These are phyloP conservation scores for Talaromyces albobiverticillius DNA, from an alignment of 2,329 filamentous ascomycete genomes.

Conservation along the genomic window DNA sequence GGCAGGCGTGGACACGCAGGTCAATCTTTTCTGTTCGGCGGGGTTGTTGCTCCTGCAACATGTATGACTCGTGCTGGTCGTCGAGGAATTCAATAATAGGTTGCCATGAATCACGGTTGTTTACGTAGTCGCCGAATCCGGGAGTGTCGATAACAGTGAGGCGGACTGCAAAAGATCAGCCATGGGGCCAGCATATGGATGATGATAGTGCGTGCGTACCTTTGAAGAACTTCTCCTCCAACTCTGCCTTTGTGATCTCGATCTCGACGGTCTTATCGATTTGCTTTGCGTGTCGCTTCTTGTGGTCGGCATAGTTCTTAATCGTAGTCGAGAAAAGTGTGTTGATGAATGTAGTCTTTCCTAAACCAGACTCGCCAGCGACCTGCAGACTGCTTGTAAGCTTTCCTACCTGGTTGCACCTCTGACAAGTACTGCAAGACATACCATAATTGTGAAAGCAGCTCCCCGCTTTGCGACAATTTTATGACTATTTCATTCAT, in stretches of 20 bases:
- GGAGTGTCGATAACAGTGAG: conserved; percentile 98
- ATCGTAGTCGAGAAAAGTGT: conserved; percentile 99
- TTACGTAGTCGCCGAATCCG: conserved; percentile 99
- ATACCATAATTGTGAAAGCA: conserved; percentile 98
- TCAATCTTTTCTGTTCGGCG: conserved; percentile 98
- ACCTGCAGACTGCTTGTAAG: conserved; percentile 57
- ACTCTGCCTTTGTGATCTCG: conserved; percentile 98
- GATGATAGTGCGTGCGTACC: conserved; percentile 56
- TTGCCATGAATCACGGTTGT: conserved; percentile 99
- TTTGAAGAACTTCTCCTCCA: conserved; percentile 99
- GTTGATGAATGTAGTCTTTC: conserved; percentile 99
- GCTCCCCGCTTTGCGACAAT: conserved; percentile 82
- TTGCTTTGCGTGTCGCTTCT: conserved; percentile 98
- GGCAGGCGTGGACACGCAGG: conserved; percentile 93
- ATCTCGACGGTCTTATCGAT: conserved; percentile 99
- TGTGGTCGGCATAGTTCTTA: conserved; percentile 99
- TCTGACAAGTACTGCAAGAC: conserved; percentile 22
- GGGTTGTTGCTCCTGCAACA: conserved; percentile 99
- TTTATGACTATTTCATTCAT: conserved; percentile 56
- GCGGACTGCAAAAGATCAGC: conserved; percentile 62
- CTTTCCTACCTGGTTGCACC: not conserved
- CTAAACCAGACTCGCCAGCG: conserved; percentile 95
- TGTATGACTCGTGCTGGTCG: conserved; percentile 99
- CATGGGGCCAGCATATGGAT: not conserved
- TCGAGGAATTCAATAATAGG: conserved; percentile 99